Conservation (phyloP, 208 protist genomes). For the Leptomonas pyrrhocoris region DNA sequence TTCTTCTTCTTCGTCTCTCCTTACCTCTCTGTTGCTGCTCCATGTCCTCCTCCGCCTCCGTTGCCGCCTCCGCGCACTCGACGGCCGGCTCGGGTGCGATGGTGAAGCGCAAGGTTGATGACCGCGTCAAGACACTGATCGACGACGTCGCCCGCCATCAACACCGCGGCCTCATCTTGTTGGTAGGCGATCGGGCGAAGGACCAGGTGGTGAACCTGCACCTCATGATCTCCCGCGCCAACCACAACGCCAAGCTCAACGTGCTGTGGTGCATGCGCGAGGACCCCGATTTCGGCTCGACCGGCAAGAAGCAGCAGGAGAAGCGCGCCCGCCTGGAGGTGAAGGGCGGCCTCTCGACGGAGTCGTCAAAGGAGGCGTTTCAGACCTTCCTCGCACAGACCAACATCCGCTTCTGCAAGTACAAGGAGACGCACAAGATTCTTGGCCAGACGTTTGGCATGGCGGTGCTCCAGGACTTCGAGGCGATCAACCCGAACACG, state of each 20-base stretch:
- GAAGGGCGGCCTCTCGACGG: conserved; percentile 91
- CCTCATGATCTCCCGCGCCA: conserved; percentile 98
- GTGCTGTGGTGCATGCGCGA: conserved; percentile 99
- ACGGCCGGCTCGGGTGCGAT: conserved; percentile 36
- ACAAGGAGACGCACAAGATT: conserved; percentile 98
- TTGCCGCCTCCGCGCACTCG: conserved; percentile 38
- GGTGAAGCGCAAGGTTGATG: conserved; percentile 94
- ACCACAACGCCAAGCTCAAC: conserved; percentile 95
- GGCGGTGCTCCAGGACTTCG: conserved; percentile 99
- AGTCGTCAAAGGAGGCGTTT: conserved; percentile 97
- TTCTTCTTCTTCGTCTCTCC: background rate
- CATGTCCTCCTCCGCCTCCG: conserved; percentile 44
- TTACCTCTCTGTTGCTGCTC: no score
- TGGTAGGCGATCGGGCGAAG: conserved; percentile 98
- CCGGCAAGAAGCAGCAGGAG: conserved; percentile 94
- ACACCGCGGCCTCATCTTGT: conserved; percentile 97
- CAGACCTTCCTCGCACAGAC: conserved; percentile 98
- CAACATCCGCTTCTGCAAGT: conserved; percentile 99
- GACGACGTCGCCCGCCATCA: conserved; percentile 96
- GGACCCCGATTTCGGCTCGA: conserved; percentile 97
- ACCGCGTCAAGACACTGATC: conserved; percentile 95
- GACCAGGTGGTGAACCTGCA: conserved; percentile 99
- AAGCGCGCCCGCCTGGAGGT: conserved; percentile 95
- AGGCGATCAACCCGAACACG: conserved; percentile 99
- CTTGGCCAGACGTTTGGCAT: conserved; percentile 99